These are phyloP conservation scores for Protomyces inundatus DNA, from an alignment of 1,139 yeast species.

Conservation along the genomic window DNA sequence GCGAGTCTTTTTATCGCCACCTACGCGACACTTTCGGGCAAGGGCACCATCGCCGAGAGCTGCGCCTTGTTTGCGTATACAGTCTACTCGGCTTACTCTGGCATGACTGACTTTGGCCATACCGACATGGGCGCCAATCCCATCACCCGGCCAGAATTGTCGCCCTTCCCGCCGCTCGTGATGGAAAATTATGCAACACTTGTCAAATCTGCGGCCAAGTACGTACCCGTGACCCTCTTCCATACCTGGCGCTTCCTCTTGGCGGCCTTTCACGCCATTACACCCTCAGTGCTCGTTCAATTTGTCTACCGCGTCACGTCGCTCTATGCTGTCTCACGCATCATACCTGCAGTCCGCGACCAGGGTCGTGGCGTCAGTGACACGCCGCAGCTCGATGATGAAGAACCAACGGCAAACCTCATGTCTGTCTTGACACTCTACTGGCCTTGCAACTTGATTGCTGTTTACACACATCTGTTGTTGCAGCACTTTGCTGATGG, in stretches of 20 bases:
- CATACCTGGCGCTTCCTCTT: constrained; percentile 66
- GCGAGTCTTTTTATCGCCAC: constrained; percentile 67
- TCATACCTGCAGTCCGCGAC: constrained; percentile 63
- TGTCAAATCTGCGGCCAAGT: constrained; percentile 44
- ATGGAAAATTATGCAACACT: constrained; percentile 39
- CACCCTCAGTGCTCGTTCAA: constrained; percentile 75
- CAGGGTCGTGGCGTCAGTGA: constrained; percentile 25
- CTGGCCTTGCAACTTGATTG: constrained; percentile 79
- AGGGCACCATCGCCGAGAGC: constrained; percentile 84
- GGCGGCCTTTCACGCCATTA: constrained; percentile 66
- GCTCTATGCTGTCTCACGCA: constrained; percentile 88
- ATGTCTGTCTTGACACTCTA: constrained; percentile 34
- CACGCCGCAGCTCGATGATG: constrained; percentile 21
- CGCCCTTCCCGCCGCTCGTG: constrained; percentile 32
- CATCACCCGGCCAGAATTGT: constrained; percentile 26
- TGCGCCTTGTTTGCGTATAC: constrained; percentile 82
- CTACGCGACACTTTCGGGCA: constrained; percentile 75
- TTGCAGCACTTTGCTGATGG: constrained; percentile 81
- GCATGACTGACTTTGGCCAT: constrained; percentile 33
- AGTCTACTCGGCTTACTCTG: constrained; percentile 56
- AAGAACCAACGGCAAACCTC: constrained; percentile 7
- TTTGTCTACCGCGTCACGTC: constrained; percentile 80
- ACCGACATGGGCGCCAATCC: constrained; percentile 32
- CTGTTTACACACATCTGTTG: constrained; percentile 89
- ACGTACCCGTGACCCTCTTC: constrained; percentile 47